Conservation (phyloP, 2,329 filamentous ascomycete species). For the Pyrenophora seminiperda region DNA sequence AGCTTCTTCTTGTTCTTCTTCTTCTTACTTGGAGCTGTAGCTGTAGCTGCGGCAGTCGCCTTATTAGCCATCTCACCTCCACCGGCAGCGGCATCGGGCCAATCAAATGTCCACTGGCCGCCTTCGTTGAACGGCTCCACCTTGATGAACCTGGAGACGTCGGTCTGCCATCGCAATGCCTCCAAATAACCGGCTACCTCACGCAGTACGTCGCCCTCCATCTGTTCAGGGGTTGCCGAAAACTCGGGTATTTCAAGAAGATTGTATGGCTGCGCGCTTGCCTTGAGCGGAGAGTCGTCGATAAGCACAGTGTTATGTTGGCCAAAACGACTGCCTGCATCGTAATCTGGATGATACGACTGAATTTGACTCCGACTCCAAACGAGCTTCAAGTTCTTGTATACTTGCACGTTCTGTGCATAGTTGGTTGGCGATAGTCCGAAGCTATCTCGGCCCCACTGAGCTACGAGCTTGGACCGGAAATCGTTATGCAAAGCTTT, state of each 20-base stretch:
- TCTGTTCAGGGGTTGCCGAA: constrained; percentile 51
- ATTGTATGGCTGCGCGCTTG: constrained; percentile 80
- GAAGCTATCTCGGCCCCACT: constrained; percentile 81
- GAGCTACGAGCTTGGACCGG: constrained; percentile 63
- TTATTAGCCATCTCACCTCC: constrained; percentile 21
- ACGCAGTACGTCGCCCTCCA: constrained; percentile 53
- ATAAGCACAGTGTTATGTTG: constrained; percentile 88
- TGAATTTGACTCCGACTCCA: constrained; percentile 64
- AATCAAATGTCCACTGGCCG: constrained; percentile 37
- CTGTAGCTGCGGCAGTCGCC: constrained; percentile 4
- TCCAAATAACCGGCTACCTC: constrained; percentile 61
- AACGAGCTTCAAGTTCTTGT: constrained; percentile 78
- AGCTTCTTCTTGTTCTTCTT: constrained; percentile 15
- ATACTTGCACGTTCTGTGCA: constrained; percentile 75
- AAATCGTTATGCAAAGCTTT: constrained; percentile 65
- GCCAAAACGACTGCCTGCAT: constrained; percentile 62
- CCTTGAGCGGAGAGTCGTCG: constrained; percentile 84
- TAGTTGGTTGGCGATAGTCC: constrained; percentile 70
- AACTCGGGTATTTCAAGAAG: constrained; percentile 83
- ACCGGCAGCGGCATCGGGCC: constrained; percentile 22
- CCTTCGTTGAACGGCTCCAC: constrained; percentile 36
- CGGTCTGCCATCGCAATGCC: constrained; percentile 55
- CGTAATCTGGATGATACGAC: constrained; percentile 48
- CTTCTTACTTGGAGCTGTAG: constrained; percentile 13
- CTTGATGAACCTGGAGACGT: constrained; percentile 68